phyloP scores from a whole-genome alignment of 2,329 filamentous ascomycete species.

The Colletotrichum liaoningense region DNA sequence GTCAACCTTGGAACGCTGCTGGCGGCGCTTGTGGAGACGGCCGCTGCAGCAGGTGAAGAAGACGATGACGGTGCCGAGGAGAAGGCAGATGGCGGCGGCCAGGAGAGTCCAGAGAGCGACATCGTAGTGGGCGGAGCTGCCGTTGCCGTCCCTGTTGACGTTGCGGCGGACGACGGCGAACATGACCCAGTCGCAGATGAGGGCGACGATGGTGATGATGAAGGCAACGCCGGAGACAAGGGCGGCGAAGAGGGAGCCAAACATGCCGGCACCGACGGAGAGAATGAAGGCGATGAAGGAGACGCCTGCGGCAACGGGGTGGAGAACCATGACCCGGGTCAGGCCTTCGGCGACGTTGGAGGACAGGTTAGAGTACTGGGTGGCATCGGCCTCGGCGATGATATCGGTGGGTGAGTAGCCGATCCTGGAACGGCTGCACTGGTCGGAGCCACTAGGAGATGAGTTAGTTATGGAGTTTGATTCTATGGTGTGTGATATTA shows the following conservation, averaged over 20 bases:
- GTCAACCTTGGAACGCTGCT: constrained; percentile 41
- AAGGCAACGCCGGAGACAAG: constrained; percentile 62
- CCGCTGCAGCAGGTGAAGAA: constrained; percentile 71
- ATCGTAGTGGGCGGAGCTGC: constrained; percentile 60
- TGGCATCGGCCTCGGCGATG: constrained; percentile 51
- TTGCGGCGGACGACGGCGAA: constrained; percentile 65
- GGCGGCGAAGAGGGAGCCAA: constrained; percentile 64
- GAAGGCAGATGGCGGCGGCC: constrained; percentile 63
- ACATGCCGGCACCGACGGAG: constrained; percentile 61
- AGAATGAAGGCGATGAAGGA: constrained; percentile 70
- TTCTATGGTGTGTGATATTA: not conserved
- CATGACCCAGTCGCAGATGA: constrained; percentile 68
- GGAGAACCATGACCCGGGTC: constrained; percentile 70
- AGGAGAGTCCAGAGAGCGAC: constrained; percentile 73
- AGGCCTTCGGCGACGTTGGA: constrained; percentile 59
- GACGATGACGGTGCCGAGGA: constrained; percentile 67
- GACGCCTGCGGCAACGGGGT: constrained; percentile 68
- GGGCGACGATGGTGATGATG: constrained; percentile 58
- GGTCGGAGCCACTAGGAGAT: constrained; percentile 48
- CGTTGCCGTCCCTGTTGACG: constrained; percentile 57
- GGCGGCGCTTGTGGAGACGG: constrained; percentile 52
- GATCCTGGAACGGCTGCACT: constrained; percentile 59
- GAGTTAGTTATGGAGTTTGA: not conserved
- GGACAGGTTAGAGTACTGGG: constrained; percentile 54
- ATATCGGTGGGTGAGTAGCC: constrained; percentile 67